Evolutionary conservation across 495 filamentous ascomycete genomes (phyloP).

Genomic region (Hypoxylon fragiforme): DNA sequence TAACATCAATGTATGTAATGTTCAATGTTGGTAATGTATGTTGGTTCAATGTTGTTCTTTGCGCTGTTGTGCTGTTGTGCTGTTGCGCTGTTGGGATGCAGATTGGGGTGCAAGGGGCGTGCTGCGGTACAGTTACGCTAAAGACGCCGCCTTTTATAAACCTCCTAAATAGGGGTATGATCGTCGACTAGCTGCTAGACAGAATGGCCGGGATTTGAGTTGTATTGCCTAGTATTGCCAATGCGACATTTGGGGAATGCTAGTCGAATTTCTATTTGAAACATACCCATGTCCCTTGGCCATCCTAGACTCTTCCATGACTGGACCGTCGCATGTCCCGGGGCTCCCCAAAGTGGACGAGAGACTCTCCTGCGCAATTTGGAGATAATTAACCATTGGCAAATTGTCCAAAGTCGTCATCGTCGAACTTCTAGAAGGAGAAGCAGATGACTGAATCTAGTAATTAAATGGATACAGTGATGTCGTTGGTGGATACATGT

Average conservation of each 20-base stretch:
- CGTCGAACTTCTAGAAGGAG: conserved; percentile 31
- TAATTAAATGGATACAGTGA: not conserved
- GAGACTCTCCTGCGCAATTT: conserved; percentile 40
- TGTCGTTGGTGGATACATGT: conserved; percentile 1
- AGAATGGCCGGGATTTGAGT: conserved; percentile 24
- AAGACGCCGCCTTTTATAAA: conserved; percentile 31
- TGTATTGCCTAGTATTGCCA: conserved; percentile 34
- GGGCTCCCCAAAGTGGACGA: conserved; percentile 30
- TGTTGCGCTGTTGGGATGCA: conserved; percentile 20
- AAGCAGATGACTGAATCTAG: conserved; percentile 5
- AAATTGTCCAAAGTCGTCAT: conserved; percentile 24
- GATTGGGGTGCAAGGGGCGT: conserved; percentile 28
- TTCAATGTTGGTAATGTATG: not conserved
- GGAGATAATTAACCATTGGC: conserved; percentile 26
- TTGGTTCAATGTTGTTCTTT: conserved; percentile 1
- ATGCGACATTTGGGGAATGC: conserved; percentile 35
- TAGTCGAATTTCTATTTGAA: conserved; percentile 37
- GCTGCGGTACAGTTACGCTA: conserved; percentile 29
- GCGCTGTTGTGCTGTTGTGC: not conserved
- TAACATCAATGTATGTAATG: no score
- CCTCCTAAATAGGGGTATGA: conserved; percentile 20
- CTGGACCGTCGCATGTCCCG: conserved; percentile 25
- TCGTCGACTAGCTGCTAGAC: conserved; percentile 26
- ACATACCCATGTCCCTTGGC: conserved; percentile 37
- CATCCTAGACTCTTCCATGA: conserved; percentile 17